Conservation (phyloP, 495 filamentous ascomycete genomes). For the Talaromyces adpressus region DNA sequence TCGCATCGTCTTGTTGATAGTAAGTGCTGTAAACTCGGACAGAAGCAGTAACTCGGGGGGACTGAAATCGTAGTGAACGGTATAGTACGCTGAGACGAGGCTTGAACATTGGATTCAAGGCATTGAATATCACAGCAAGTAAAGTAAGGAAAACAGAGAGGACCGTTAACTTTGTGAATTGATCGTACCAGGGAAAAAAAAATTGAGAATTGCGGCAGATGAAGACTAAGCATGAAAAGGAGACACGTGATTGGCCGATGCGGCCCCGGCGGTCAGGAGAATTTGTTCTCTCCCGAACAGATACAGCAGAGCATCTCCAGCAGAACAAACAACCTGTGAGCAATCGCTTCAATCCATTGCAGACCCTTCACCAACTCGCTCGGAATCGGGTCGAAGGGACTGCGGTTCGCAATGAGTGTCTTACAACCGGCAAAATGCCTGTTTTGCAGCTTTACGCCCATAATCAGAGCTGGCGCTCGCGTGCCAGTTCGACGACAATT, state of each 20-base stretch:
- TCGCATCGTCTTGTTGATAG: not conserved
- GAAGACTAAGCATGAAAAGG: not conserved
- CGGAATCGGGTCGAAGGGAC: constrained; percentile 21
- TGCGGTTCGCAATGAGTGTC: constrained; percentile 44
- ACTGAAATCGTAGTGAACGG: not conserved
- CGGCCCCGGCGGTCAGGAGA: constrained; percentile 7
- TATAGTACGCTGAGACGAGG: not conserved
- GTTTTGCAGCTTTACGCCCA: constrained; percentile 43
- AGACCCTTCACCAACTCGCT: constrained; percentile 11
- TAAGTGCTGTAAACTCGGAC: not conserved
- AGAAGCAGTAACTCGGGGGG: not conserved
- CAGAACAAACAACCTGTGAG: not conserved
- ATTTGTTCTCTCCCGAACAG: constrained; percentile 6
- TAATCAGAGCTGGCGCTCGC: constrained; percentile 31
- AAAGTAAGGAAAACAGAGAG: not conserved
- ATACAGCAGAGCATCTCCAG: not conserved
- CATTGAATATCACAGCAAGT: not conserved
- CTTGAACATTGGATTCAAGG: not conserved
- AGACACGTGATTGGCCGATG: constrained; percentile 3
- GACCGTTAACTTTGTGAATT: not conserved
- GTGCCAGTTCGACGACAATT: constrained; percentile 42
- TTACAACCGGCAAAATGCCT: constrained; percentile 52
- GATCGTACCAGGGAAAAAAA: not conserved
- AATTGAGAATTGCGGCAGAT: not conserved
- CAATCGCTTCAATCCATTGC: not conserved